A percentile compares a stretch with the other conserved stretches of the same genome.
These are phyloP conservation scores for Leishmania turanica DNA, from an alignment of 208 protist genomes.

Conservation along the genomic window DNA sequence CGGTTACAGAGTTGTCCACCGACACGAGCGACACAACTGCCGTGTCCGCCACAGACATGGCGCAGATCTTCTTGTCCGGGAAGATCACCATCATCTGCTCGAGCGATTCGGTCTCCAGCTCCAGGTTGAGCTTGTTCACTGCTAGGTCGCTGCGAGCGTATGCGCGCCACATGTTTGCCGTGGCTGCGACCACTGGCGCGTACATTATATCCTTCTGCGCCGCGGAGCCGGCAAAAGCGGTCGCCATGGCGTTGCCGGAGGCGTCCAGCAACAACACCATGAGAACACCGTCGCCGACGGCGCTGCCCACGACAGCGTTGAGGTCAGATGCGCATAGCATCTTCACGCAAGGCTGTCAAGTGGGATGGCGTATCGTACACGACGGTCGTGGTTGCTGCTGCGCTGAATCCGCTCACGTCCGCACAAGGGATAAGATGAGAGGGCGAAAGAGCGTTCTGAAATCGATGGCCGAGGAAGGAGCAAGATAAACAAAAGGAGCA, in stretches of 20 bases:
- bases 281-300: constrained; percentile 62
- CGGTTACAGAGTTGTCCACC: constrained; percentile 37
- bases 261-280: constrained; percentile 62
- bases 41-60: constrained; percentile 70
- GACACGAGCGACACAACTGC: constrained; percentile 63
- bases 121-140: constrained; percentile 61
- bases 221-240: constrained; percentile 31
- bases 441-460: not conserved
- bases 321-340: constrained; percentile 81
- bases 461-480: not conserved
- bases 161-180: constrained; percentile 78
- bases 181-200: constrained; percentile 57
- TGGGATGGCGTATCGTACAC: not conserved
- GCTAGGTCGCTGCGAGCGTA: constrained; percentile 63
- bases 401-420: not conserved
- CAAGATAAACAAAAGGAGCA: not conserved
- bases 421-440: not conserved
- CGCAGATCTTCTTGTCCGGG: constrained; percentile 64
- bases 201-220: constrained; percentile 40
- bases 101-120: constrained; percentile 64
- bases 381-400: not conserved
- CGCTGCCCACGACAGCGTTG: constrained; percentile 45
- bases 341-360: not conserved
- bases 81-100: constrained; percentile 80
- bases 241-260: constrained; percentile 59